Base-by-base conservation (phyloP, 768 basidiomycete genomes). In the Collybia sp. region DNA sequence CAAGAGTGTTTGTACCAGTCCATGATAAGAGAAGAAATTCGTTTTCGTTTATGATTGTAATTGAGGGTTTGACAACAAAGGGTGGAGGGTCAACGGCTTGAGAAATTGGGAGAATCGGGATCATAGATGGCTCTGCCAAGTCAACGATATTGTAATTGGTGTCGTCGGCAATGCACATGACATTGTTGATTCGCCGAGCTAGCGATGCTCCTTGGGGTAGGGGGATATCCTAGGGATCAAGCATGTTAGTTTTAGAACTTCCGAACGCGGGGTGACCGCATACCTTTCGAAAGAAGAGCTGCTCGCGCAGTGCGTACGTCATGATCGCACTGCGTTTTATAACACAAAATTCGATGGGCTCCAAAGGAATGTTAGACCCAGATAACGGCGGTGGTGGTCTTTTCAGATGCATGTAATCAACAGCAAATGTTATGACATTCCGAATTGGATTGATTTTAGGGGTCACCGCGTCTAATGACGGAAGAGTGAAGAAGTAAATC, bases 11-110 rank as follows among this genome's bases (percentile, higher is more conserved):
- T 3, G 72, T 66, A 12, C 90, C 94, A 1, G 85, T 93, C 79
- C 86, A 93, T 2, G 88, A 88, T 12, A 91, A 71, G 16, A 96
- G 73, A 36, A 97, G 75, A 54, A 93, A 96, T 62, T 96, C 93
- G 52, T 77, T 80, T 25, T 80, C 79, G 31, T 76, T 73, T 18
- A 94, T 77, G 17, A 91, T 79, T 1, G 82, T 79, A 40, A 95
- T 89, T 18, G 77, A 79, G 0, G 91, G 90, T 34, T 82, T 79
- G 16, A 83, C 67, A 47, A 67, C 45, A 57, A 64, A 56, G 2
- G 64, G 49, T 2, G 64, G 58, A 2, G 67, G 59, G 2, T 74
- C 76, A 8, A 59, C 53, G 1, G 77, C 80, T 58, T 95, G 93
- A 2, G 82, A 86, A 8, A 95, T 69, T 1, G 92, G 93, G 31